A percentile compares a stretch with the other conserved stretches of the same genome.
These are phyloP conservation scores for Kentomonas sorsogonicus DNA, from an alignment of 208 protist species.

Conservation along the genomic window DNA sequence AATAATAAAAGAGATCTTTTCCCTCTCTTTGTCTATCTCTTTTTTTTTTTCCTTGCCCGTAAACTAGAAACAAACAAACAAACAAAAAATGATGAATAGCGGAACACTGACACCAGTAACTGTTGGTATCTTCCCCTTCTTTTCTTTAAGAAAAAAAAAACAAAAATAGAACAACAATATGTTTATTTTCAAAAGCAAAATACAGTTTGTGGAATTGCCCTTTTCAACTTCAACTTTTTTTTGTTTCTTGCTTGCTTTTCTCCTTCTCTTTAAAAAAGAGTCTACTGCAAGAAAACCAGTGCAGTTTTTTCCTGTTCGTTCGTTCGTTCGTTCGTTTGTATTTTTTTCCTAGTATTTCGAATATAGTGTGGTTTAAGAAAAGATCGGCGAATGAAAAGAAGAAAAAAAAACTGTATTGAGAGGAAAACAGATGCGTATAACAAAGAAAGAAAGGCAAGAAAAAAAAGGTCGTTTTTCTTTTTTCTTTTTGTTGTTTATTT, in stretches of 20 bases:
- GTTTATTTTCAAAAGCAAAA: not conserved
- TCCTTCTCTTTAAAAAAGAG: too few species aligned
- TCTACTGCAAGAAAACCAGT: too few species aligned
- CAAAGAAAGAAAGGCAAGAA: not conserved
- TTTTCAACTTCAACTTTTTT: too few species aligned
- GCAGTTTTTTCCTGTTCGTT: too few species aligned
- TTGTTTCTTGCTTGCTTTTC: too few species aligned
- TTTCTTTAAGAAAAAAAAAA: slow-evolving; percentile 5
- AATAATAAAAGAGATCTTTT: slow-evolving; percentile 9
- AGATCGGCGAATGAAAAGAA: too few species aligned
- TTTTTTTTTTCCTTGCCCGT: not conserved
- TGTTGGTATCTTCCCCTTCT: not conserved
- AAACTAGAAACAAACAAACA: slow-evolving; percentile 5
- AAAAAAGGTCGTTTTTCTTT: not conserved
- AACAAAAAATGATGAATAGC: slow-evolving; percentile 2
- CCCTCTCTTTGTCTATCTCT: not conserved
- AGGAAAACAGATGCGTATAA: too few species aligned
- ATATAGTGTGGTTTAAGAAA: too few species aligned
- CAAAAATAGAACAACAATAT: not conserved
- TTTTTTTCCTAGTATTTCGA: too few species aligned
- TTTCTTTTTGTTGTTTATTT: slow-evolving; percentile 3
- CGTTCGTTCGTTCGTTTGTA: too few species aligned
- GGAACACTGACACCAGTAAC: not conserved
- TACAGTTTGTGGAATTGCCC: too few species aligned
- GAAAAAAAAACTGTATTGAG: too few species aligned